A percentile compares a stretch with the other conserved stretches of the same genome.
These are phyloP conservation scores for Phytophthora syringae DNA, from an alignment of 352 stramenopile genomes.

Conservation along the genomic window DNA sequence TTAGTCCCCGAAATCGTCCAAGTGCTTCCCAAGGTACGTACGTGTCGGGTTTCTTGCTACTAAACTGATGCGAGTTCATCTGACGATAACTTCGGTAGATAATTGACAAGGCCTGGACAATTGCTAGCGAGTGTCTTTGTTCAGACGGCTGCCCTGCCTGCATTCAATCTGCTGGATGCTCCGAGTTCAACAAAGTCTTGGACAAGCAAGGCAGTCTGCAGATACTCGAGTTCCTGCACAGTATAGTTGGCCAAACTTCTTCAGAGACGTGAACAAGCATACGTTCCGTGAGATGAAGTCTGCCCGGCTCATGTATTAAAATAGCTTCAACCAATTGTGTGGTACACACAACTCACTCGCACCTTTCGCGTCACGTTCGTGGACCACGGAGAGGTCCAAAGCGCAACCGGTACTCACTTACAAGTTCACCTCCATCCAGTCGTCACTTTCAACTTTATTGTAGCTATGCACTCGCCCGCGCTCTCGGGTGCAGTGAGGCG, in stretches of 20 bases:
- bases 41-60: background rate
- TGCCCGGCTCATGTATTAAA: too few species aligned
- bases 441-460: too few species aligned
- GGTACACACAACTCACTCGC: background rate
- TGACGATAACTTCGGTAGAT: slow-evolving; percentile 11
- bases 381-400: slow-evolving; percentile 13
- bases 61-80: background rate
- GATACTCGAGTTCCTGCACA: slow-evolving; percentile 66
- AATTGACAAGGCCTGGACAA: slow-evolving; percentile 60
- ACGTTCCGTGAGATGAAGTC: too few species aligned
- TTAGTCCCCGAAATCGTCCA: slow-evolving; percentile 80
- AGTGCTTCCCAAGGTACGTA: slow-evolving; percentile 57
- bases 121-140: slow-evolving; percentile 84
- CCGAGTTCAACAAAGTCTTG: slow-evolving; percentile 91
- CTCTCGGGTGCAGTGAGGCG: slow-evolving; percentile 61
- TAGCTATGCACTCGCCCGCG: slow-evolving; percentile 65
- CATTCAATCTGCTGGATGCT: slow-evolving; percentile 86
- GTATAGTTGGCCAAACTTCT: slow-evolving; percentile 2
- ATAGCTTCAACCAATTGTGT: background rate
- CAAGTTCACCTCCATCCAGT: background rate
- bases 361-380: background rate
- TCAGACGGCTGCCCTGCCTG: slow-evolving; percentile 85
- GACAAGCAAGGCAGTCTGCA: slow-evolving; percentile 82
- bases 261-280: background rate
- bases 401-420: slow-evolving; percentile 13